These are phyloP conservation scores for Aspergillus proliferans DNA, from an alignment of 2,329 filamentous ascomycete species.

Conservation along the genomic window DNA sequence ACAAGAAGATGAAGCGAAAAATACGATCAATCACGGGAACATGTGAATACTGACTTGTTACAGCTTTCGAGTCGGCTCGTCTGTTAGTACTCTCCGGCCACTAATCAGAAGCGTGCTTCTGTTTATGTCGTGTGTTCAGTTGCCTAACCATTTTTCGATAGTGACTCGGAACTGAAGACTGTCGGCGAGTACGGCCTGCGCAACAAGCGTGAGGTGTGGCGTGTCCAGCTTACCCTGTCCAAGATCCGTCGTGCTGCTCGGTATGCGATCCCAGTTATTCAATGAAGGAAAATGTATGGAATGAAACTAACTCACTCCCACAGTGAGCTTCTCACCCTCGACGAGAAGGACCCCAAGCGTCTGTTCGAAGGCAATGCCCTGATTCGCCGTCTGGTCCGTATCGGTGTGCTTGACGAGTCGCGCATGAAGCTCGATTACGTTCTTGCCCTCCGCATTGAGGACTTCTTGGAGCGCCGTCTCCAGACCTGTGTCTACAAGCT, in stretches of 20 bases:
- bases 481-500: constrained; percentile 99
- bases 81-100: constrained; percentile 94
- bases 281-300: background rate
- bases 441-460: constrained; percentile 96
- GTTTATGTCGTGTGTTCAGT: constrained; percentile 81
- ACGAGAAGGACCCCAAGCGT: constrained; percentile 99
- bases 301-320: background rate
- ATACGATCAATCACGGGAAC: constrained; percentile 2
- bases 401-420: constrained; percentile 99
- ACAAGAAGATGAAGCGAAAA: background rate
- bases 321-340: constrained; percentile 98
- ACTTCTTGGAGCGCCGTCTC: constrained; percentile 99
- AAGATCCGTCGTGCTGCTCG: constrained; percentile 99
- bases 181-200: constrained; percentile 99
- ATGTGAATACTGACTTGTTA: constrained; percentile 31
- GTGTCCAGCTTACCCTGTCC: constrained; percentile 97
- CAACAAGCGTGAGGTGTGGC: constrained; percentile 99
- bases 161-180: constrained; percentile 99
- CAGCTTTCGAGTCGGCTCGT: constrained; percentile 97
- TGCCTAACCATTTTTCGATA: constrained; percentile 62
- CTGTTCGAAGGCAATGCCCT: constrained; percentile 99
- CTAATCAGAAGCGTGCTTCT: constrained; percentile 97
- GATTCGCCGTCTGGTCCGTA: constrained; percentile 99
- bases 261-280: constrained; percentile 49
- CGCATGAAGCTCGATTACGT: constrained; percentile 99